Evolutionary conservation across 1,284 basidiomycete species (phyloP).

Genomic region (Puccinia hordei): DNA sequence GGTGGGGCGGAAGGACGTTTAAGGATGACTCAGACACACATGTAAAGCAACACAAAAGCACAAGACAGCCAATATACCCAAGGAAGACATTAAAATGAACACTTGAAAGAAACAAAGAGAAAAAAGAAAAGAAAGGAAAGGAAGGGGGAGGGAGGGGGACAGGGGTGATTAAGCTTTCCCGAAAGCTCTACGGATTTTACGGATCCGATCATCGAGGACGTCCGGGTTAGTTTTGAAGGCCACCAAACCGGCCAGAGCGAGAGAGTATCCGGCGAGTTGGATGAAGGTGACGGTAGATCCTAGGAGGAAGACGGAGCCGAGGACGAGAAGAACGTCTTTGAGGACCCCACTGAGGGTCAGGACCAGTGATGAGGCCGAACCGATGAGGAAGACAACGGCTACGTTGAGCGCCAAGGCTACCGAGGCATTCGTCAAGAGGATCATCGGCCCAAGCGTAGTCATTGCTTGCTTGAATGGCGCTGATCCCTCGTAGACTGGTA

Average conservation of each 20-base stretch:
- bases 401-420: conserved; percentile 63
- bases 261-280: conserved; percentile 59
- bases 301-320: conserved; percentile 61
- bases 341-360: conserved; percentile 61
- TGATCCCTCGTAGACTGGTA: conserved; percentile 62
- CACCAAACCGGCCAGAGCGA: conserved; percentile 59
- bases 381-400: conserved; percentile 62
- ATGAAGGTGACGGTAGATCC: conserved; percentile 61
- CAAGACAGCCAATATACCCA: no score
- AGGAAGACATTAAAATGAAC: no score
- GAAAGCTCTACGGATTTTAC: conserved; percentile 15
- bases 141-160: background rate
- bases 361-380: conserved; percentile 61
- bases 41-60: no score
- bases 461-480: conserved; percentile 61
- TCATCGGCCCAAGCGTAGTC: conserved; percentile 60
- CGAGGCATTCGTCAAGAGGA: conserved; percentile 62
- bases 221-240: conserved; percentile 59
- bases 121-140: background rate
- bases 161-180: conserved; percentile 9
- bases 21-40: no score
- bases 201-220: conserved; percentile 45
- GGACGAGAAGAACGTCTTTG: conserved; percentile 62
- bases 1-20: no score
- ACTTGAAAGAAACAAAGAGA: background rate